Evolutionary conservation across 257 asterid genomes (phyloP).

Genomic region (Capsicum pubescens): DNA sequence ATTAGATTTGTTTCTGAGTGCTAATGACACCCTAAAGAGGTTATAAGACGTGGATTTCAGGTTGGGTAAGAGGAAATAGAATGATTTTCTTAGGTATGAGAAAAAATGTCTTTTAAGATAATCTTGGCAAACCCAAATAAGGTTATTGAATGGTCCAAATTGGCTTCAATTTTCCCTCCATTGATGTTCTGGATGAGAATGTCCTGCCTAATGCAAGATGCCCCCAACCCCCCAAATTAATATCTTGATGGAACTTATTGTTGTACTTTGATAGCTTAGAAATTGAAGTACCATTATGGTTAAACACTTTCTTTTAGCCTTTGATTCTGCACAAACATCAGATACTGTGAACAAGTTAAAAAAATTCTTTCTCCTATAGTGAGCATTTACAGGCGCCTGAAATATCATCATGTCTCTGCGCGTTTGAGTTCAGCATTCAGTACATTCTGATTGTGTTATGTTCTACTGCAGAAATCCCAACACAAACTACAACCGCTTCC

Average conservation of each 20-base stretch:
- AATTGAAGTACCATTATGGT: not conserved
- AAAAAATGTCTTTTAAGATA: not conserved
- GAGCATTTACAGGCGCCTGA: slow-evolving; percentile 22
- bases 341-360: not conserved
- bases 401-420: not conserved
- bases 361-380: not conserved
- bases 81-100: not conserved
- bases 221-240: not conserved
- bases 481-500: not conserved
- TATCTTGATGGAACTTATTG: not conserved
- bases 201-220: not conserved
- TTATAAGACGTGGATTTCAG: too few relatives aligned
- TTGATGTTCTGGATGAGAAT: too few relatives aligned
- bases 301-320: not conserved
- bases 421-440: not conserved
- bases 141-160: not conserved
- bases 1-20: too few relatives aligned
- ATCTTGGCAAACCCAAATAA: not conserved
- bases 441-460: not conserved
- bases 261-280: not conserved
- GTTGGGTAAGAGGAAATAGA: too few relatives aligned
- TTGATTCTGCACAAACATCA: slow-evolving; percentile 9
- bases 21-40: too few relatives aligned
- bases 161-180: not conserved
- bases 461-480: not conserved